Base-by-base conservation (phyloP, 345 rosid species). In the Moringa oleifera region DNA sequence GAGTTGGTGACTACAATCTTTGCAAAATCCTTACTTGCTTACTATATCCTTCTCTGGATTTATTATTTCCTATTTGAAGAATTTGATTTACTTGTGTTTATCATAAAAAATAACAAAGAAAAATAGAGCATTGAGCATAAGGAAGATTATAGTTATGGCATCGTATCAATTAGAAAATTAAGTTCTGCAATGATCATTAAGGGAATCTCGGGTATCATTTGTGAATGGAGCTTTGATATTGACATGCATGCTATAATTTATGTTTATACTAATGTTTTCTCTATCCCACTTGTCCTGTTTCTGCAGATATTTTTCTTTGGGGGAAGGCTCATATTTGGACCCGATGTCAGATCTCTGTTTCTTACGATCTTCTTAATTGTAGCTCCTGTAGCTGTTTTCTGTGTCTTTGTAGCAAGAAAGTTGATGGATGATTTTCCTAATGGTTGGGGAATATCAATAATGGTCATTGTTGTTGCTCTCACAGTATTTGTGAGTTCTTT, bases 241-340 rank as follows among this genome's bases (percentile, higher is more conserved):
- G 47, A 1, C 6, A 41, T 41, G 47, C 47, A 41, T 41, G 47
- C 1, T 41, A 16, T 15, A 41, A 1, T 41, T 18, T 57, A 8
- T 60, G 23, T 16, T 46, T 53, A 23, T 16, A 64, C 37, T 23
- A 53, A 37, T 50, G 58, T 66, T 55, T 71, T 23, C 54, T 23
- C 20, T 37, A 18, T 25, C 47, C 47, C 17, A 60, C 21, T 53
- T 61, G 23, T 51, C 37, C 50, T 23, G 12, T 74, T 47, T 70
- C 58, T 81, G 69, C 91, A 94, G 99, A 70, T 80, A 76, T 94
- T 94, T 71, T 46, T 77, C 61, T 70, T 79, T 46, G 72, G 70
- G 23, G 99, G 99, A 67, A 85, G 99, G 79, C 80, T 94, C 36
- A 85, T 94, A 68, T 90, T 88, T 75, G 99, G 99, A 79, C 99